phyloP scores from a whole-genome alignment of 768 basidiomycete genomes.

The Termitomyces titanicus region DNA sequence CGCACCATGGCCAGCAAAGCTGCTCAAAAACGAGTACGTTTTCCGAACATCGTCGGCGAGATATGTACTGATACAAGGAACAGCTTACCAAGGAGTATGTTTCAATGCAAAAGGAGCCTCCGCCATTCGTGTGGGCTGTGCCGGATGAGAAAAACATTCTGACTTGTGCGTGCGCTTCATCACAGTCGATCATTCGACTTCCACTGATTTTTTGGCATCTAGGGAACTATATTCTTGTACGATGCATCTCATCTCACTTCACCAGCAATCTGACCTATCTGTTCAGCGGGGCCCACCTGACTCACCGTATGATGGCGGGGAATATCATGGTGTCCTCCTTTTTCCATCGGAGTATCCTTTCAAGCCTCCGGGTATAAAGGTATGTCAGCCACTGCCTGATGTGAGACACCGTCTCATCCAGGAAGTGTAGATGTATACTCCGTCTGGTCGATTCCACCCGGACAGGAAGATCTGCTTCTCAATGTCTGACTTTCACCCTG shows the following conservation, averaged over 20 bases:
- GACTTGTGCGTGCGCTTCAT: constrained; percentile 70
- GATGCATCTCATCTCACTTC: constrained; percentile 20
- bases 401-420: constrained; percentile 5
- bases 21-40: constrained; percentile 74
- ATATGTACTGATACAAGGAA: constrained; percentile 5
- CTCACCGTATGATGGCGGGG: constrained; percentile 86
- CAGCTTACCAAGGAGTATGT: constrained; percentile 88
- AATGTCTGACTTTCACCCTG: constrained; percentile 95
- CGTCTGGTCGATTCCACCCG: constrained; percentile 85
- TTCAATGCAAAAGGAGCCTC: constrained; percentile 88
- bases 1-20: constrained; percentile 79
- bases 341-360: constrained; percentile 96
- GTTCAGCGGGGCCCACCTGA: constrained; percentile 89
- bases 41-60: background rate
- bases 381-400: constrained; percentile 25
- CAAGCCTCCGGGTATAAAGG: constrained; percentile 96
- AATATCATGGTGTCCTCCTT: constrained; percentile 89
- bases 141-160: constrained; percentile 98
- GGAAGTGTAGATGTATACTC: constrained; percentile 74
- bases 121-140: constrained; percentile 92
- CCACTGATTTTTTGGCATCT: constrained; percentile 6
- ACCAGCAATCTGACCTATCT: constrained; percentile 14
- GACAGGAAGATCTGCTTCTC: constrained; percentile 98
- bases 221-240: constrained; percentile 96
- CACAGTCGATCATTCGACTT: background rate